Conservation (phyloP, 106 monocot genomes). For the Narthecium ossifragum region DNA sequence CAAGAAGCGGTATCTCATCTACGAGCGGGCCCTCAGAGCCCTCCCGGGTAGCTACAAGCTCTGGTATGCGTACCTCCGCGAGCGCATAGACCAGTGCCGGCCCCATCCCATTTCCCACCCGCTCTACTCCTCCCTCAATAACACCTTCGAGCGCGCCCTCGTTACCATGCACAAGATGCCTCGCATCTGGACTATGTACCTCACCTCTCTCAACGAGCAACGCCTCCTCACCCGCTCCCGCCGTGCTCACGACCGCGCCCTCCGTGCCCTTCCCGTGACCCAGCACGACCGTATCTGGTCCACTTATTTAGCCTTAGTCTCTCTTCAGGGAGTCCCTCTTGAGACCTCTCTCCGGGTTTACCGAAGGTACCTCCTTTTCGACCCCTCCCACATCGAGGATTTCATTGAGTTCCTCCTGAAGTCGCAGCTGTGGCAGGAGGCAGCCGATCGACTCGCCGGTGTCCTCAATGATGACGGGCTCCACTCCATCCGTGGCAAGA, state of each 20-base stretch:
- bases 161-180: constrained; percentile 99
- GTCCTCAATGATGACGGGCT: constrained; percentile 75
- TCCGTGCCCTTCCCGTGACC: constrained; percentile 83
- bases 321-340: constrained; percentile 63
- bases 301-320: constrained; percentile 61
- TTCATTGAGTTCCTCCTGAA: constrained; percentile 81
- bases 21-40: constrained; percentile 92
- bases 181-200: constrained; percentile 83
- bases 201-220: constrained; percentile 66
- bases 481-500: constrained; percentile 86
- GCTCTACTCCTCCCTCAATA: constrained; percentile 59
- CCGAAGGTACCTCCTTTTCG: constrained; percentile 66
- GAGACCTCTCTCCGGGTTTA: constrained; percentile 83
- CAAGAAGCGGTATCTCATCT: constrained; percentile 72
- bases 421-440: constrained; percentile 88
- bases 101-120: constrained; percentile 56
- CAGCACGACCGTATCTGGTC: constrained; percentile 92
- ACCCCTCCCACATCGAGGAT: constrained; percentile 93
- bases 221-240: constrained; percentile 48
- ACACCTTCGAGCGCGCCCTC: constrained; percentile 90
- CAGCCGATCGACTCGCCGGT: constrained; percentile 63
- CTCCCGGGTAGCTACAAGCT: constrained; percentile 94
- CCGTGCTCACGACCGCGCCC: constrained; percentile 73
- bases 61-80: constrained; percentile 89
- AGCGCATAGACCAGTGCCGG: constrained; percentile 66